Conservation (phyloP, 2,329 filamentous ascomycete genomes). For the Sporothrix phasma region DNA sequence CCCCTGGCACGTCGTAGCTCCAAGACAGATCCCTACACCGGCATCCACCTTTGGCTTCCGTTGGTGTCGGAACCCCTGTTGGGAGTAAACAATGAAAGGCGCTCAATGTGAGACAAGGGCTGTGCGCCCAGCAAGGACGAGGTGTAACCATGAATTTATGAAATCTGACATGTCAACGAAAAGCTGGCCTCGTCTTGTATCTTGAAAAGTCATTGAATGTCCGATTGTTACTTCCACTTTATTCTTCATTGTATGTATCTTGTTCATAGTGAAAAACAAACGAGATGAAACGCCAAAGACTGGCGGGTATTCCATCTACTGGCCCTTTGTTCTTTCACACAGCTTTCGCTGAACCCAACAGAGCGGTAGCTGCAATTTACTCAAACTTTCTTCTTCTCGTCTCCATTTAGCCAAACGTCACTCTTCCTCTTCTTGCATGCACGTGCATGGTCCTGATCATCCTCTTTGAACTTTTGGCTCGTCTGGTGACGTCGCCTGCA, state of each 20-base stretch:
- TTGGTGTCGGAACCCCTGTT: neutral
- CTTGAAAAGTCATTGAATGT: too few relatives aligned
- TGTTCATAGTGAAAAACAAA: neutral
- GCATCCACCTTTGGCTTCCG: neutral
- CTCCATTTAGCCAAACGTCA: neutral
- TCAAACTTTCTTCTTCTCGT: neutral
- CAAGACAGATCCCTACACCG: neutral
- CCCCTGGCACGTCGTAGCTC: neutral
- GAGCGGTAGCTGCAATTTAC: neutral
- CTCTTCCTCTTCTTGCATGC: neutral
- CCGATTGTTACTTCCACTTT: too few relatives aligned
- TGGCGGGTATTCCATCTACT: neutral
- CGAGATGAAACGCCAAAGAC: neutral
- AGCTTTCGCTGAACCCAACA: too few relatives aligned
- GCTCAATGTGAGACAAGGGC: neutral
- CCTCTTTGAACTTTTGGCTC: neutral
- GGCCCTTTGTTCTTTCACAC: neutral
- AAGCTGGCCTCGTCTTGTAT: neutral
- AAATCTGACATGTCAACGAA: neutral
- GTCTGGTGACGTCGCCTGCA: constrained; percentile 9
- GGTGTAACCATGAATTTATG: neutral
- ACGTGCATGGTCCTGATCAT: neutral
- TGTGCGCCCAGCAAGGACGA: neutral
- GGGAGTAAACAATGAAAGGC: neutral
- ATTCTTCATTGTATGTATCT: neutral